phyloP scores from a whole-genome alignment of 1,284 basidiomycete genomes.

The Puccinia coronata region DNA sequence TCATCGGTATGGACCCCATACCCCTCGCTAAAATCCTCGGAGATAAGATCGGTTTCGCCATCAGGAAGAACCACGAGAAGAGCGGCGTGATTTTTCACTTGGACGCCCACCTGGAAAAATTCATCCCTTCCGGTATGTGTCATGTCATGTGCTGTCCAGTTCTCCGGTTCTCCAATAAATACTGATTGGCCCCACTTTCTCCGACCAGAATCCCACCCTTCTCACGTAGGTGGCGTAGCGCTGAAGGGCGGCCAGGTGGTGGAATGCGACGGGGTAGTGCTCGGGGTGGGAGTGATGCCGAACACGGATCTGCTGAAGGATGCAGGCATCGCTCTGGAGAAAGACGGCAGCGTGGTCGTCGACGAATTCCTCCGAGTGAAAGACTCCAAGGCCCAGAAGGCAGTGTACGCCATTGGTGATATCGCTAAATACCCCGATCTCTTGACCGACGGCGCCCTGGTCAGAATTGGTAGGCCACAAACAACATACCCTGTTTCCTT shows the following conservation, averaged over 20 bases:
- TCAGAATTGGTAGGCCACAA: conserved; percentile 33
- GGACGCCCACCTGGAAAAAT: conserved; percentile 54
- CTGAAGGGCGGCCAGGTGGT: conserved; percentile 70
- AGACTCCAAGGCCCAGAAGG: conserved; percentile 61
- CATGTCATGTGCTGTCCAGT: conserved; percentile 57
- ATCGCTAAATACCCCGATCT: conserved; percentile 77
- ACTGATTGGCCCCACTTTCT: conserved; percentile 45
- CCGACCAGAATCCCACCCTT: conserved; percentile 56
- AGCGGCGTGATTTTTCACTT: conserved; percentile 57
- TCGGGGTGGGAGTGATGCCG: conserved; percentile 86
- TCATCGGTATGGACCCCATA: conserved; percentile 80
- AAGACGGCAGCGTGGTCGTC: conserved; percentile 77
- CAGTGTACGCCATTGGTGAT: conserved; percentile 79
- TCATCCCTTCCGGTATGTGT: conserved; percentile 61
- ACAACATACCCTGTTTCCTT: no score
- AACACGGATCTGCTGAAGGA: conserved; percentile 80
- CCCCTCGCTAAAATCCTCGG: conserved; percentile 83
- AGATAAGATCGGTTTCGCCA: conserved; percentile 73
- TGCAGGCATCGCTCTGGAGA: conserved; percentile 62
- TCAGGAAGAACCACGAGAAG: conserved; percentile 66
- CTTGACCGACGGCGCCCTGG: conserved; percentile 31
- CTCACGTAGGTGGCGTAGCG: conserved; percentile 65
- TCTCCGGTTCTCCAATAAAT: conserved; percentile 61
- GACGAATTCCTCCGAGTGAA: conserved; percentile 76
- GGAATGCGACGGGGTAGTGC: conserved; percentile 76